These are phyloP conservation scores for Chaetothyriales sp. DNA, from an alignment of 2,329 filamentous ascomycete genomes.

Conservation along the genomic window DNA sequence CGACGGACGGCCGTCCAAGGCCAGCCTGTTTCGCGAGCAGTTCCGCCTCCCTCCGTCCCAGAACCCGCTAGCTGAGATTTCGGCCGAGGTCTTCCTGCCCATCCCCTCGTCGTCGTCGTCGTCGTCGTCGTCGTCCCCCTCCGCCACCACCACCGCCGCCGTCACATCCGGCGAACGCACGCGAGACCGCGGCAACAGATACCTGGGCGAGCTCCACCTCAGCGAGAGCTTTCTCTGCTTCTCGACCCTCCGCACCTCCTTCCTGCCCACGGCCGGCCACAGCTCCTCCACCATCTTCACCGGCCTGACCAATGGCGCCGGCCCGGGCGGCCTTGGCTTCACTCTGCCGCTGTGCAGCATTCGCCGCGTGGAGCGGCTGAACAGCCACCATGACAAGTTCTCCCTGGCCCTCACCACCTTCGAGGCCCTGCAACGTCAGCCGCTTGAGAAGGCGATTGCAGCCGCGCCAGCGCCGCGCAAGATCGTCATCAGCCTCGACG, in stretches of 20 bases:
- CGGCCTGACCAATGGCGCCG: slow-evolving; percentile 82
- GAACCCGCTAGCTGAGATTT: slow-evolving; percentile 89
- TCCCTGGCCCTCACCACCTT: slow-evolving; percentile 89
- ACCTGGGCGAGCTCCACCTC: slow-evolving; percentile 81
- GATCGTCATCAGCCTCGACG: slow-evolving; percentile 81
- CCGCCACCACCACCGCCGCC: too few relatives aligned
- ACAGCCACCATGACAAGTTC: slow-evolving; percentile 85
- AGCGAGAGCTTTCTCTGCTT: slow-evolving; percentile 95
- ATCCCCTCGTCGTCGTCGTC: slow-evolving; percentile 47
- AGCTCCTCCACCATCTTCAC: slow-evolving; percentile 73
- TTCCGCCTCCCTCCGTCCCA: slow-evolving; percentile 90
- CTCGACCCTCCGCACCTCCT: slow-evolving; percentile 83
- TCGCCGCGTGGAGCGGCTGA: slow-evolving; percentile 77
- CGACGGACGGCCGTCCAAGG: slow-evolving; percentile 73
- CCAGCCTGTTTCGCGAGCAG: slow-evolving; percentile 84
- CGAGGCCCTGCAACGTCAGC: slow-evolving; percentile 55
- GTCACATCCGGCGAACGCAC: slow-evolving; percentile 47
- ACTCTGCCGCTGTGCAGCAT: slow-evolving; percentile 87
- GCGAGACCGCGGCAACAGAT: slow-evolving; percentile 60
- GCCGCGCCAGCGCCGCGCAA: slow-evolving; percentile 45
- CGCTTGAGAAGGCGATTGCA: slow-evolving; percentile 24
- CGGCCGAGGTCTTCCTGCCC: slow-evolving; percentile 81
- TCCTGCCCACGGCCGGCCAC: slow-evolving; percentile 64
- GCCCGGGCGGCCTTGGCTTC: slow-evolving; percentile 89
- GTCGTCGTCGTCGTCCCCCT: too few relatives aligned